Percentiles rank a stretch among this genome's conserved stretches.
Conservation (phyloP, 306 rosid species). For the Casuarina equisetifolia region DNA sequence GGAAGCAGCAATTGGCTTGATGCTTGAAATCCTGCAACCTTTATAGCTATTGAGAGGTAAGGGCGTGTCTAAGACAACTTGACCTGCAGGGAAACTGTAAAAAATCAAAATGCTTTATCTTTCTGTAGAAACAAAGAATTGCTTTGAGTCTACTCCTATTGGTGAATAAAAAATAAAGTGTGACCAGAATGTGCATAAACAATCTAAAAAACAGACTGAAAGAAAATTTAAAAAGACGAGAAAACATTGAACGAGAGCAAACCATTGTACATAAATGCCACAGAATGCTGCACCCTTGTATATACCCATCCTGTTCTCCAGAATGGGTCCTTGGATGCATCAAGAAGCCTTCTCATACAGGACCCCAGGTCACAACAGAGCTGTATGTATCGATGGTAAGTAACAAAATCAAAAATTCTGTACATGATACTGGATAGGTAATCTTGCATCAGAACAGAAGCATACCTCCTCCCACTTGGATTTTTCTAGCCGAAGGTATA, state of each 20-base stretch:
- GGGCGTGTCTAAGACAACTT: conserved; percentile 69
- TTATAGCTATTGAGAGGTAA: conserved; percentile 49
- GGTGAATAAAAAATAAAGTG: not conserved
- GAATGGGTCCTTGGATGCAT: conserved; percentile 55
- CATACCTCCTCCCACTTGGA: conserved; percentile 77
- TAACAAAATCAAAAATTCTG: conserved; percentile 4
- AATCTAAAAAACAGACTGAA: no score
- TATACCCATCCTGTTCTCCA: conserved; percentile 92
- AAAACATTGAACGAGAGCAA: conserved; percentile 18
- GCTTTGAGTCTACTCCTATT: not conserved
- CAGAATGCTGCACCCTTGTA: conserved; percentile 61
- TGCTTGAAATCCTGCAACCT: conserved; percentile 56
- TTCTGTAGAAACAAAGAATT: not conserved
- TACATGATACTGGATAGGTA: conserved; percentile 6
- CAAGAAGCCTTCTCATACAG: conserved; percentile 66
- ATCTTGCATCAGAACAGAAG: conserved; percentile 21
- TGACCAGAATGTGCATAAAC: not conserved
- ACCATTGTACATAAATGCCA: conserved; percentile 78
- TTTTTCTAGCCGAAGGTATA: conserved; percentile 59
- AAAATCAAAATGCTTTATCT: conserved; percentile 2
- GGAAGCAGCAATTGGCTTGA: conserved; percentile 84
- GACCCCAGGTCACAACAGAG: conserved; percentile 65
- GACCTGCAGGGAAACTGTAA: conserved; percentile 55
- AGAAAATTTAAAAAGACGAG: no score
- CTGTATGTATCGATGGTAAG: conserved; percentile 39